Base-by-base conservation (phyloP, 495 filamentous ascomycete genomes). In the Evansstolkia leycettana region DNA sequence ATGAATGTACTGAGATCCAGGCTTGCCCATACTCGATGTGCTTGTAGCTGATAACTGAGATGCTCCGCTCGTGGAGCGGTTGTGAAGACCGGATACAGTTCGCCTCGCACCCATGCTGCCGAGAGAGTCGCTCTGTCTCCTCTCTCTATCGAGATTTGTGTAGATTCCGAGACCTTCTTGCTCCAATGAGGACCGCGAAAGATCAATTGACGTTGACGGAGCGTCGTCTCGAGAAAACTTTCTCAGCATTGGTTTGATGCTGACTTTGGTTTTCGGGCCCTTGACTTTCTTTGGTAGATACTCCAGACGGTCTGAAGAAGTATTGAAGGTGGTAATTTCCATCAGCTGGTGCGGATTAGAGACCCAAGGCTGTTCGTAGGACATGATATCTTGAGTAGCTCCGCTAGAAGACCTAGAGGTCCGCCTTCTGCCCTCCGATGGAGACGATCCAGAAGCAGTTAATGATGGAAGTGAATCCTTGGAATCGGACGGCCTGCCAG, bases 171-270 rank as follows among this genome's bases (percentile, higher is more conserved):
- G 45, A 0, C 68, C 60, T 28, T 73, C 72, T 39, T 75, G 70
- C 33, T 77, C 75, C 8, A 66, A 54, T 1, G 64, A 67, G 1
- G 70, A 67, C 13, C 66, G 69, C 13, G 71, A 72, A 13, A 75
- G 49, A 42, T 78, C 72, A 23, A 75, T 60, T 1, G 64, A 57
- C 7, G 59, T 54, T 20, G 54, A 51, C 2, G 47, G 39, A 20
- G 58, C 56, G 40, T 68, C 70, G 41, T 65, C 65, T 7, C 58
- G 60, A 13, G 71, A 67, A 28, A 67, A 50, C 40, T 72, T 76
- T 17, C 67, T 66, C n/a, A 74, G 47, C 13, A 76, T 60, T 7
- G 73, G 72, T 44, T 77, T 78, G 41, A 70, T 69, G 42, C 73
- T 68, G 0, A 60, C 55, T 26, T 58, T 37, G 51, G 34, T 25